Percentiles rank a stretch among this genome's conserved stretches.
phyloP scores from a whole-genome alignment of 2,329 filamentous ascomycete species.

The Phialemonium atrogriseum region DNA sequence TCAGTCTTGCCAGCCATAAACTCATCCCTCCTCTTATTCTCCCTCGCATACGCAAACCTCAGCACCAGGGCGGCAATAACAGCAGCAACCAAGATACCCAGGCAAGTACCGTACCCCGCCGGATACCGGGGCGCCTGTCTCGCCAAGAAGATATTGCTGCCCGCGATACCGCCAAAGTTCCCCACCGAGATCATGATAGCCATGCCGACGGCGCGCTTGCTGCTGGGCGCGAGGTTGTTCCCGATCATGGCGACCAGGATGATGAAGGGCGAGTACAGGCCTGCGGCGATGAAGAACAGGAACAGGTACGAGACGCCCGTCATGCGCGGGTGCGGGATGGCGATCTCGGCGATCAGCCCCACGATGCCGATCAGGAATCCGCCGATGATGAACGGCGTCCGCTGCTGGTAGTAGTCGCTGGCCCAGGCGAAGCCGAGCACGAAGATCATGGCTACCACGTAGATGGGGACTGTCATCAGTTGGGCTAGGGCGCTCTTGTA shows the following conservation, averaged over 20 bases:
- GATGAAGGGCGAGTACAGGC: no score
- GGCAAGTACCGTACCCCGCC: conserved; percentile 21
- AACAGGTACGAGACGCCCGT: no score
- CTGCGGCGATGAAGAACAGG: no score
- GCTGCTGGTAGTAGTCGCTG: no score
- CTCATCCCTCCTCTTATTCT: not conserved
- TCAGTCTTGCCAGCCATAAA: not conserved
- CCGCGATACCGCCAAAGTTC: conserved; percentile 31
- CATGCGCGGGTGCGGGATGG: no score
- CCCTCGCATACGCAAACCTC: not conserved
- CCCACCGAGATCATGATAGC: conserved; percentile 29
- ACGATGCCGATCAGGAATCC: no score
- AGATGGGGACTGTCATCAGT: conserved; percentile 28
- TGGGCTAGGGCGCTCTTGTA: no score
- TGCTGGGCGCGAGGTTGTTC: conserved; percentile 54
- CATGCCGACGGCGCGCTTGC: conserved; percentile 26
- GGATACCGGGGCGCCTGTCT: conserved; percentile 19
- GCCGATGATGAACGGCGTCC: no score
- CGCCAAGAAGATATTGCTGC: conserved; percentile 28
- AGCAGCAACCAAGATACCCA: not conserved
- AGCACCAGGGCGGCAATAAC: not conserved
- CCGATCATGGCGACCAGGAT: no score
- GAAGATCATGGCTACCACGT: conserved; percentile 21
- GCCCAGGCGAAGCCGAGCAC: conserved; percentile 22
- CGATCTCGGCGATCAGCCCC: no score